Percentiles rank a stretch among this genome's conserved stretches.
phyloP scores from a whole-genome alignment of 2,329 filamentous ascomycete species.

The Monosporascus cannonballus region DNA sequence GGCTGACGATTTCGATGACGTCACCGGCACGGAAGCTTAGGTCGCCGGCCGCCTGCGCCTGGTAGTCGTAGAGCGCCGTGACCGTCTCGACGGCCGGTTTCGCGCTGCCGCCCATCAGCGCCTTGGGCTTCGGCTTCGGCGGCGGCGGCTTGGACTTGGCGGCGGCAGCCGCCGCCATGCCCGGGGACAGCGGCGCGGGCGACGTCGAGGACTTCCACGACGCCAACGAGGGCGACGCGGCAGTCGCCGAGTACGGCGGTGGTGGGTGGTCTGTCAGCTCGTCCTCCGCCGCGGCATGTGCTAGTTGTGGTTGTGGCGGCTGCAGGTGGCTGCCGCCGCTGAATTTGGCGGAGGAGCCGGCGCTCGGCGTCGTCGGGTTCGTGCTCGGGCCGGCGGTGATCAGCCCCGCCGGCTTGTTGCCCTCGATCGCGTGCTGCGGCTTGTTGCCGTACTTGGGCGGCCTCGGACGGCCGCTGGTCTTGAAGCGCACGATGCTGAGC shows the following conservation, averaged over 20 bases:
- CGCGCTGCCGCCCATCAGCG: slow-evolving; percentile 51
- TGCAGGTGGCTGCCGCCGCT: background rate
- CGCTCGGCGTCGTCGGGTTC: background rate
- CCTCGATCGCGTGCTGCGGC: slow-evolving; percentile 28
- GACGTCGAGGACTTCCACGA: slow-evolving; percentile 27
- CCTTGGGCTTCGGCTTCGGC: slow-evolving; percentile 65
- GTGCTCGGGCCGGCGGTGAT: slow-evolving; percentile 41
- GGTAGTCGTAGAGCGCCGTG: slow-evolving; percentile 92
- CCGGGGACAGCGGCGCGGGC: slow-evolving; percentile 19
- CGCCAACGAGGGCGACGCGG: slow-evolving; percentile 20
- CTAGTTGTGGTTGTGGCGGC: slow-evolving; percentile 13
- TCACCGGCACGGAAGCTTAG: slow-evolving; percentile 86
- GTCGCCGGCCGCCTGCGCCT: slow-evolving; percentile 91
- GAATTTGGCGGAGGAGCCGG: background rate
- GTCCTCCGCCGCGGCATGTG: slow-evolving; percentile 28
- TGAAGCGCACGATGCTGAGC: slow-evolving; percentile 83
- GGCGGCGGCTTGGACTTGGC: slow-evolving; percentile 68
- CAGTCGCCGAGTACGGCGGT: slow-evolving; percentile 61
- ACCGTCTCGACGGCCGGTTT: slow-evolving; percentile 64
- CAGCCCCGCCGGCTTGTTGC: slow-evolving; percentile 30
- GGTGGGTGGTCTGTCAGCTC: slow-evolving; percentile 55
- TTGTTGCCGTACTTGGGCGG: slow-evolving; percentile 55
- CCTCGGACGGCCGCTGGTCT: slow-evolving; percentile 69
- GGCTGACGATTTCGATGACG: slow-evolving; percentile 76
- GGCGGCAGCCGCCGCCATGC: slow-evolving; percentile 42